Evolutionary conservation across 176 grass and related monocot genomes (phyloP), one percentile per base, ranked within the genome.

Genomic region (Dendrocalamus sinicus): DNA sequence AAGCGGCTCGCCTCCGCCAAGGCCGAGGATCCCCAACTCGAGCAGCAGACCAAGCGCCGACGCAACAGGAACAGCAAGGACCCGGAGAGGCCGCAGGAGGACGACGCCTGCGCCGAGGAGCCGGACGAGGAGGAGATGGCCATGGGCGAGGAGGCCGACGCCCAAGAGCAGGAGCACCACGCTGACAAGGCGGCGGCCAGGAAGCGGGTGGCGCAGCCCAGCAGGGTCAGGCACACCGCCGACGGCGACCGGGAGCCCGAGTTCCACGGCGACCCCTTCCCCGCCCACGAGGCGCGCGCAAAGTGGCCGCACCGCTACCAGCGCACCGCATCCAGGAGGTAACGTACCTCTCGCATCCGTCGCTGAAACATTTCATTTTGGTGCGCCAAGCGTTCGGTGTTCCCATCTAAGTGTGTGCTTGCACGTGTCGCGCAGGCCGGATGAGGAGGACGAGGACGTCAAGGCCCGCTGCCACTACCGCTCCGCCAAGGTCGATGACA

Each of bases 281-380:
- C 73, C 7, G 55, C 77, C 8, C 80, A 26, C 1, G 95, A 91
- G 83, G 92, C 90, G 6, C 91, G 72, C 37, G 8, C n/a, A 41
- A 66, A 47, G 54, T 97, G 95, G 92, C 92, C 95, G 3, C 71
- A 94, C 5, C 83, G 93, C 67, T 98, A 95, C 63, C 50, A 76
- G 48, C 78, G 57, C 62, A 40, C 7, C 51, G 22, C 69, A 1
- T 14, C 45, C 35, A 46, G 43, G 16, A 82, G 23, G 75, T 84
- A 1, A 26, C 37, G 75, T 84, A 1, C 45, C 37, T 45, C 52
- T 28, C 35, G 35, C 35, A 37, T 37, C 35, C 35, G 35, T 37
- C 35, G 35, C 35, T 32, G 30, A 32, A 32, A 3, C 35, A 37
- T 4, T 37, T 37, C 17, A 8, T 19, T 22, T 32, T 19, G 9